Percentiles rank a stretch among this genome's conserved stretches.
Conservation (phyloP, 176 grass and related monocot species). For the Paspalum notatum region DNA sequence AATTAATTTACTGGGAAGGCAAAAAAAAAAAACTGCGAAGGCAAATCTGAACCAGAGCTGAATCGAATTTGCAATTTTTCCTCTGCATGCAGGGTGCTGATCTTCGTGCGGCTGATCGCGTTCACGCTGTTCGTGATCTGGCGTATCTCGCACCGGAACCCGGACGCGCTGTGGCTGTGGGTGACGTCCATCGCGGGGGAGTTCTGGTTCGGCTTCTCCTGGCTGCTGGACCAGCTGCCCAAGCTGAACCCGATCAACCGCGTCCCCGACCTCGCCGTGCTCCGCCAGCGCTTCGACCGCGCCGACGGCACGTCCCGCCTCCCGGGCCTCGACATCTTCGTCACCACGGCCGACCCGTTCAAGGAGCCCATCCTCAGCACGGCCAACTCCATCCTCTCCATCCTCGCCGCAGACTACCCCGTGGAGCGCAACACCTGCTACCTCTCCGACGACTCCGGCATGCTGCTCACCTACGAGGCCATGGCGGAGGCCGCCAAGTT, state of each 20-base stretch:
- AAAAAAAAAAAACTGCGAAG: no score
- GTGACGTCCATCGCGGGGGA: conserved; percentile 85
- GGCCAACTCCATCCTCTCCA: conserved; percentile 90
- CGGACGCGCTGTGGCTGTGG: conserved; percentile 94
- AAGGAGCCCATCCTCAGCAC: conserved; percentile 91
- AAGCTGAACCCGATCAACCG: conserved; percentile 92
- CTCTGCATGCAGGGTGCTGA: conserved; percentile 87
- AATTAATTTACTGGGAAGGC: no score
- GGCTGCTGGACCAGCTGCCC: conserved; percentile 87
- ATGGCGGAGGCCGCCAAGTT: conserved; percentile 82
- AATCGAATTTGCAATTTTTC: no score
- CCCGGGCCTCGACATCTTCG: conserved; percentile 79
- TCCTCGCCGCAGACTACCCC: conserved; percentile 91
- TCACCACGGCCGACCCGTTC: conserved; percentile 82
- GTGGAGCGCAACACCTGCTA: conserved; percentile 76
- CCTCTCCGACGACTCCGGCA: conserved; percentile 85
- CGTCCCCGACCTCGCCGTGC: conserved; percentile 59
- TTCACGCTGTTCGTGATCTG: conserved; percentile 79
- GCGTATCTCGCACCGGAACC: conserved; percentile 76
- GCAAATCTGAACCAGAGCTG: no score
- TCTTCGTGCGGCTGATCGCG: conserved; percentile 66
- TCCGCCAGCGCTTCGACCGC: conserved; percentile 77
- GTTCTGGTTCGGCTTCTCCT: conserved; percentile 92
- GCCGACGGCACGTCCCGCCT: conserved; percentile 63
- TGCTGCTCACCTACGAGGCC: conserved; percentile 88